Percentiles rank a stretch among this genome's conserved stretches.
phyloP scores from a whole-genome alignment of 2,329 filamentous ascomycete species.

The Pleomassaria siparia region DNA sequence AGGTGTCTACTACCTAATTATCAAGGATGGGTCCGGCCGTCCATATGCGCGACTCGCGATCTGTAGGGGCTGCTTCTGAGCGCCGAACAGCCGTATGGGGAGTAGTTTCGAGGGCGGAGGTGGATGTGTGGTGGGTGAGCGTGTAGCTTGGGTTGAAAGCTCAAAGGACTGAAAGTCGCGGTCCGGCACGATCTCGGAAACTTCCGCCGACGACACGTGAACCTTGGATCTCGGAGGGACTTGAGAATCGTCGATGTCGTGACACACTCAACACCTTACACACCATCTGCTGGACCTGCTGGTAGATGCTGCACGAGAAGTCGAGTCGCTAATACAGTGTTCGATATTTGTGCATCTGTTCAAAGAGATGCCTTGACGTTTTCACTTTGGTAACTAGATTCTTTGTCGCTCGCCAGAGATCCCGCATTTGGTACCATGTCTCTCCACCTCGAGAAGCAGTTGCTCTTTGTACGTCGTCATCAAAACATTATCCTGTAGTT shows the following conservation, averaged over 20 bases:
- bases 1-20: conserved; percentile 32
- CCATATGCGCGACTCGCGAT: conserved; percentile 26
- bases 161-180: background rate
- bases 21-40: conserved; percentile 21
- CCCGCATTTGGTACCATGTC: conserved; percentile 47
- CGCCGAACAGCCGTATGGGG: background rate
- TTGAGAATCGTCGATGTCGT: conserved; percentile 18
- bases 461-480: conserved; percentile 69
- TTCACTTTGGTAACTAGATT: conserved; percentile 15
- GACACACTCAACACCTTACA: conserved; percentile 21
- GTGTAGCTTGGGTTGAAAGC: background rate
- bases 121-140: background rate
- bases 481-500: background rate
- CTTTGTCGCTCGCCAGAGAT: conserved; percentile 26
- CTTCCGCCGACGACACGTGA: conserved; percentile 16
- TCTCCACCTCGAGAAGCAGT: conserved; percentile 78
- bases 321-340: background rate
- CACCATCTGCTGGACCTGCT: conserved; percentile 12
- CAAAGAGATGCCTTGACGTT: conserved; percentile 31
- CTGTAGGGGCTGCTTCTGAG: conserved; percentile 1
- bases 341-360: background rate
- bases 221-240: background rate
- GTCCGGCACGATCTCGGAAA: conserved; percentile 1
- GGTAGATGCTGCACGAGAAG: background rate
- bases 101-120: background rate